A percentile compares a stretch with the other conserved stretches of the same genome.
Conservation (phyloP, 2,329 filamentous ascomycete genomes). For the Colletotrichum sp. region DNA sequence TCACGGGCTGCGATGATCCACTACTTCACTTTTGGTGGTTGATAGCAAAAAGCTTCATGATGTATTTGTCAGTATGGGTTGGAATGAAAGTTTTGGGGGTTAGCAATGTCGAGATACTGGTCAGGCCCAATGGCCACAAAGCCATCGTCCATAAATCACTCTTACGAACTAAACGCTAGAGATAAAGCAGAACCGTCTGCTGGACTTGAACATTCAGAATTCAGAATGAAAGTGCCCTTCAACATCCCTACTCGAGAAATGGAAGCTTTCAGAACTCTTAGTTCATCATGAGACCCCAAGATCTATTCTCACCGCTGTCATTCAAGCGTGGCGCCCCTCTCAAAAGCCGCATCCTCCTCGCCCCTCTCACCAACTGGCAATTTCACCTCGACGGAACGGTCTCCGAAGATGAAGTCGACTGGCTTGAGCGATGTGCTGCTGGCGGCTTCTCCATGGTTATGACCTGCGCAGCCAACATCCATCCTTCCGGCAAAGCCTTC, state of each 20-base stretch:
- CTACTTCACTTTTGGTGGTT: neutral
- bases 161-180: neutral
- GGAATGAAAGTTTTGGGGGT: accelerated
- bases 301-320: neutral
- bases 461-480: neutral
- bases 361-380: neutral
- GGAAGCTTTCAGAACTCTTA: neutral
- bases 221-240: neutral
- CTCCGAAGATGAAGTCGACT: neutral
- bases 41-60: neutral
- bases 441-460: neutral
- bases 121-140: neutral
- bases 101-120: neutral
- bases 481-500: neutral
- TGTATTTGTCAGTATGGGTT: neutral
- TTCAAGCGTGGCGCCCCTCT: neutral
- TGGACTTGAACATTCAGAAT: neutral
- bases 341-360: neutral
- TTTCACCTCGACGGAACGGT: neutral
- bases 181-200: neutral
- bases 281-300: neutral
- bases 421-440: neutral
- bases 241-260: neutral
- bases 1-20: neutral
- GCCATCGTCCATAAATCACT: neutral